Conservation (phyloP, 768 basidiomycete genomes). For the Xerocomellus intermedius region DNA sequence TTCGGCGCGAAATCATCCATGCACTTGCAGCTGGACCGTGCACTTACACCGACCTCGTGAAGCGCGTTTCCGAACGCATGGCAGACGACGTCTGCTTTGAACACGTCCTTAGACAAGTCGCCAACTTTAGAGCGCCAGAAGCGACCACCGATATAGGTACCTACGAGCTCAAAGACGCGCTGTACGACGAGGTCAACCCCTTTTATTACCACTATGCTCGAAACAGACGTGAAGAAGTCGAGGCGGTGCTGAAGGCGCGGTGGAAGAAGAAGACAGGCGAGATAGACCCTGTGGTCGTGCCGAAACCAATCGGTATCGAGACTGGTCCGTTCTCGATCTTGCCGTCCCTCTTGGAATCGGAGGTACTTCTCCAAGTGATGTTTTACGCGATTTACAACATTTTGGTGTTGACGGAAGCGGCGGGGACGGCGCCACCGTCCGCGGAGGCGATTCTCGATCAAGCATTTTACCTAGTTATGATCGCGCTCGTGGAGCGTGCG, state of each 20-base stretch:
- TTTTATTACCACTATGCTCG: conserved; percentile 96
- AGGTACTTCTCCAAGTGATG: conserved; percentile 74
- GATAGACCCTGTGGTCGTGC: conserved; percentile 71
- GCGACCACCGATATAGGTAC: conserved; percentile 72
- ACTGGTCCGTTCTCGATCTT: conserved; percentile 70
- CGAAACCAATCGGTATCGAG: conserved; percentile 62
- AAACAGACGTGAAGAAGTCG: conserved; percentile 91
- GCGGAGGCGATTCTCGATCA: conserved; percentile 92
- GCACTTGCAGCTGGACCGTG: conserved; percentile 85
- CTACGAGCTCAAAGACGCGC: conserved; percentile 86
- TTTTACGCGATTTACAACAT: conserved; percentile 82
- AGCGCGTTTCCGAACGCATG: conserved; percentile 86
- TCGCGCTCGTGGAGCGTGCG: conserved; percentile 74
- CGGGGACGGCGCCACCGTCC: conserved; percentile 64
- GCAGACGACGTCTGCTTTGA: conserved; percentile 84
- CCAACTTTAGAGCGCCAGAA: conserved; percentile 81
- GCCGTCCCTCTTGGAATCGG: conserved; percentile 62
- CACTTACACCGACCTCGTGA: conserved; percentile 87
- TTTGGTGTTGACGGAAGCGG: conserved; percentile 58
- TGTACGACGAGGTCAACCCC: conserved; percentile 86
- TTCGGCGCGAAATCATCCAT: conserved; percentile 86
- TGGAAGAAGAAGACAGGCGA: conserved; percentile 62
- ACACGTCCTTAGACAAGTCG: conserved; percentile 71
- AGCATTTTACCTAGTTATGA: conserved; percentile 80
- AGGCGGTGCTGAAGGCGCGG: conserved; percentile 65